Evolutionary conservation across 371 early-diverging fungal genomes (phyloP), one percentile per base, ranked within the genome.

Genomic region (Mucor circinelloides): DNA sequence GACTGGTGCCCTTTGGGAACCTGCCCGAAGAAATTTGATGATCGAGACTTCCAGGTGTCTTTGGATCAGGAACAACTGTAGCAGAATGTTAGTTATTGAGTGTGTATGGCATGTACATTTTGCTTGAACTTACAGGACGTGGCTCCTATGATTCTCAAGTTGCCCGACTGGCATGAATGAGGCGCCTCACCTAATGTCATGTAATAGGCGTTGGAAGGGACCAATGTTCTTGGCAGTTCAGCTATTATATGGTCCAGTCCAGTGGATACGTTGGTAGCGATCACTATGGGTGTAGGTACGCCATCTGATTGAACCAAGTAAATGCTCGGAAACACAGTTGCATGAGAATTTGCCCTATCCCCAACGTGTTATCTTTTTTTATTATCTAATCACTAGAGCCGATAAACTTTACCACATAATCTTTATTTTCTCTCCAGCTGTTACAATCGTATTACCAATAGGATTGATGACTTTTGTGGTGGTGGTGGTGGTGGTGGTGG

Each of bases 401-500:
- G 40, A 52, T 52, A 15, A 19, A 52, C 27, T 21, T 57, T 70
- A 70, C 71, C 71, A 73, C 31, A 54, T 28, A 63, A 73, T 73
- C 32, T 73, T 73, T 63, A 73, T 69, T 63, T 73, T 66, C 28
- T 69, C 69, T 30, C 73, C 73, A 27, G 73, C 73, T 28, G 59
- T 66, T 8, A 73, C 66, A 59, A 73, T 69, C 3, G 73, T 73
- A 40, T 73, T 73, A 27, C 69, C 61, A 32, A 73, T 68, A 23
- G 73, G 73, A n/a, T 44, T 66, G 9, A 55, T 42, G 9, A 73
- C 73, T 52, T 8, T 50, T 25, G 5, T 48, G n/a, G n/a, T n/a
- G n/a, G n/a, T n/a, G n/a, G n/a, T n/a, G n/a, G n/a, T n/a, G n/a
- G n/a, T n/a, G n/a, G n/a, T 25, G 21, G 1, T 25, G 19, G 1